Base-by-base conservation (phyloP, 2,329 filamentous ascomycete genomes). In the Colletotrichum sublineola region DNA sequence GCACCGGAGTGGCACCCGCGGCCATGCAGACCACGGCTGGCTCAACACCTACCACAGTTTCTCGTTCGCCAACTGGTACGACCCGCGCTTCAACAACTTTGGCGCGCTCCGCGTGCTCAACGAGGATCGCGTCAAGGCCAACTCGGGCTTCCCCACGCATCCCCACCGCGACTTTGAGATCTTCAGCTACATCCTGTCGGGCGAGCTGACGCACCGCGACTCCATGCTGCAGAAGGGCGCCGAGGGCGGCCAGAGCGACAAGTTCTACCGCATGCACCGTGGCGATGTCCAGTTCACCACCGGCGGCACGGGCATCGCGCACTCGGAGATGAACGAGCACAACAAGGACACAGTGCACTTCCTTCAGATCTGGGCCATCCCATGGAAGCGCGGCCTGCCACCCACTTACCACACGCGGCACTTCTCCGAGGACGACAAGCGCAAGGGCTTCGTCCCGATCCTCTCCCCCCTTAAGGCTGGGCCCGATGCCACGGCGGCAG, bases 201-300 rank as follows among this genome's bases (percentile, higher is more conserved):
- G 95, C 75, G 93, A 96, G 82, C 88, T 97, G 74, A 96, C 95
- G 60, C 95, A 97, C 84, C 92, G 94, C 60, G 94, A 97, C 83
- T 93, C 90, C 73, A 95, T 97, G 91, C 89, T 94, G 76, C 89
- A 89, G 81, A 94, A 91, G 82, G 90, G 90, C 57, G 82, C 85
- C 29, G 91, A 92, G 78, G 89, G 86, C 31, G 86, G 80, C 20
- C 82, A 85, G 74, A 87, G 87, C 55, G 90, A 93, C 79, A 85
- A 89, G 76, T 94, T 93, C 79, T 93, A 86, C 78, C 86, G 89
- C 44, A 92, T 97, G 86, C 88, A 89, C 77, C 87, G 94, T 48
- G 94, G 94, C 15, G 94, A 97, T 80, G 93, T 97, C 56, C 94
- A 97, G 79, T 97, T 97, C 82, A 97, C 94, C 12, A 95, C 92